A percentile compares a stretch with the other conserved stretches of the same genome.
These are phyloP conservation scores for Pulveroboletus sp. DNA, from an alignment of 768 basidiomycete species.

Conservation along the genomic window DNA sequence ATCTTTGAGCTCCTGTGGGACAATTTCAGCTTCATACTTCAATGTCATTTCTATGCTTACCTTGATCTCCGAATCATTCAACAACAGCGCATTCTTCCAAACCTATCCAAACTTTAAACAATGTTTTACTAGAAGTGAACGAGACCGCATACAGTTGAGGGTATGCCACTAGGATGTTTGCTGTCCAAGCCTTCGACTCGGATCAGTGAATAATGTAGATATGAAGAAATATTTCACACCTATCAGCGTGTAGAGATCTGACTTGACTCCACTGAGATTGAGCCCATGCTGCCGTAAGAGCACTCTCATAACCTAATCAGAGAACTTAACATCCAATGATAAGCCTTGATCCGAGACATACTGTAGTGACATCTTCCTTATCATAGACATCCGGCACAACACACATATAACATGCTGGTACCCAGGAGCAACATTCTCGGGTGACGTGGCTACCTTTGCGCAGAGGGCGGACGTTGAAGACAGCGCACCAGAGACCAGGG, in stretches of 20 bases:
- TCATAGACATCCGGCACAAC: slow-evolving; percentile 68
- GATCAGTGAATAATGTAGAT: neutral
- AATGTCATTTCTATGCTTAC: slow-evolving; percentile 30
- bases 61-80: slow-evolving; percentile 61
- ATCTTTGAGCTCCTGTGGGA: slow-evolving; percentile 55
- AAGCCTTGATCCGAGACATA: slow-evolving; percentile 19
- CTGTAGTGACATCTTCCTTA: slow-evolving; percentile 53
- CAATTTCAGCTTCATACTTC: neutral
- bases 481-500: slow-evolving; percentile 61
- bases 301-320: slow-evolving; percentile 60
- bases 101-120: slow-evolving; percentile 37
- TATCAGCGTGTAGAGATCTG: slow-evolving; percentile 61
- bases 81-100: slow-evolving; percentile 61
- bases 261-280: slow-evolving; percentile 66
- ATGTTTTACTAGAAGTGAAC: neutral
- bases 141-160: slow-evolving; percentile 51
- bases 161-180: slow-evolving; percentile 71
- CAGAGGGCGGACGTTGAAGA: slow-evolving; percentile 50
- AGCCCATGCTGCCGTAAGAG: slow-evolving; percentile 62
- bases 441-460: slow-evolving; percentile 66
- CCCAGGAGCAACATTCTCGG: slow-evolving; percentile 42
- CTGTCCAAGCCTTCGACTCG: slow-evolving; percentile 59
- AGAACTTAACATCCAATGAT: neutral
- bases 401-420: slow-evolving; percentile 67
- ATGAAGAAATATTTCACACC: slow-evolving; percentile 35